phyloP scores from a whole-genome alignment of 2,329 filamentous ascomycete species.

The Huntiella bhutanensis region DNA sequence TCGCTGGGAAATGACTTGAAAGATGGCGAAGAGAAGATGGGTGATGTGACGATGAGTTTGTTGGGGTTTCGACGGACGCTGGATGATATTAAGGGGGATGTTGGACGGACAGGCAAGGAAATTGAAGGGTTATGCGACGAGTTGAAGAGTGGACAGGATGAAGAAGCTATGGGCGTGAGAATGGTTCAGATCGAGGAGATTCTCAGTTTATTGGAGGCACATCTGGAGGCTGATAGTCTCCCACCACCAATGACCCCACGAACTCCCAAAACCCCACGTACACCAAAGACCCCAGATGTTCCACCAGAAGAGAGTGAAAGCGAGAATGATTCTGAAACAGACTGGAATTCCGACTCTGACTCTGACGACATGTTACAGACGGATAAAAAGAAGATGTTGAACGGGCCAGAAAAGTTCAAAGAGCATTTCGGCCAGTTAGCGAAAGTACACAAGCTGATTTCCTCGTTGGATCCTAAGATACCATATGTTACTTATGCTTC shows the following conservation, averaged over 20 bases:
- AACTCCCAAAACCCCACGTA: conserved; percentile 13
- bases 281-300: conserved; percentile 13
- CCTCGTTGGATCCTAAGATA: conserved; percentile 27
- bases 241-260: conserved; percentile 8
- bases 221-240: conserved; percentile 33
- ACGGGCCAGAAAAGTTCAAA: conserved; percentile 17
- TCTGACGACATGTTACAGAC: conserved; percentile 16
- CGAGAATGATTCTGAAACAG: conserved; percentile 7
- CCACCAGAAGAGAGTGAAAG: no score
- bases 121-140: conserved; percentile 45
- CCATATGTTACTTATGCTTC: conserved; percentile 33
- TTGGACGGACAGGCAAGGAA: conserved; percentile 44
- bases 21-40: conserved; percentile 79
- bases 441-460: conserved; percentile 27
- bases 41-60: conserved; percentile 73
- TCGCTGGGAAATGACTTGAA: conserved; percentile 62
- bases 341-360: conserved; percentile 18
- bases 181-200: conserved; percentile 50
- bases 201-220: conserved; percentile 42
- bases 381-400: conserved; percentile 20
- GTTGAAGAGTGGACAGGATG: conserved; percentile 40
- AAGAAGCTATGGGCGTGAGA: conserved; percentile 41
- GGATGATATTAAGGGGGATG: conserved; percentile 48
- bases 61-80: conserved; percentile 72
- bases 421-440: conserved; percentile 24